phyloP scores from a whole-genome alignment of 78 protist species.

The Dictyostelium citrinum region DNA sequence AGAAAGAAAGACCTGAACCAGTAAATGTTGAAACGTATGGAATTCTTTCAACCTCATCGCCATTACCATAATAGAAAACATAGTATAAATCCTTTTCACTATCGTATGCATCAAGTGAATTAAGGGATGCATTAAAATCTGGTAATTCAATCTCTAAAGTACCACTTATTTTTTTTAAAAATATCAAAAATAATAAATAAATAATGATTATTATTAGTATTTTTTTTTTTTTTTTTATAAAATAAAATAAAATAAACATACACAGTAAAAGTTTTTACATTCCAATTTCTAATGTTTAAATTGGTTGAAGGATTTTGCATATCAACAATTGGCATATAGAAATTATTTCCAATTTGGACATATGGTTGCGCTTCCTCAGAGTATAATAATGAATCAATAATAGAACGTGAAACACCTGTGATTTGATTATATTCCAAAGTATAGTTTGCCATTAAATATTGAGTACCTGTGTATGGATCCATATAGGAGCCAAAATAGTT shows the following conservation, averaged over 20 bases:
- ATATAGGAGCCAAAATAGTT: not conserved
- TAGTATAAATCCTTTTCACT: not conserved
- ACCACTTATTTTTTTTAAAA: too few relatives aligned
- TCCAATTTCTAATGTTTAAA: not conserved
- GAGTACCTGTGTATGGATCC: not conserved
- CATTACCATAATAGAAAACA: not conserved
- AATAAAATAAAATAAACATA: not conserved
- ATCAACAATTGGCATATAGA: not conserved
- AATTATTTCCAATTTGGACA: not conserved
- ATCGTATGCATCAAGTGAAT: not conserved
- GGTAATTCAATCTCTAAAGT: not conserved
- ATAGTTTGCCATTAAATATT: not conserved
- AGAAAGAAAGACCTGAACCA: not conserved
- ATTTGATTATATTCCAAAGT: too few relatives aligned
- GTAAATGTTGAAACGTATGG: not conserved
- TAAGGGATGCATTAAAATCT: not conserved
- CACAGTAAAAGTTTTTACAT: not conserved
- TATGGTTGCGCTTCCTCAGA: not conserved
- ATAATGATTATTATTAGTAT: too few relatives aligned
- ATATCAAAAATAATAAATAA: too few relatives aligned
- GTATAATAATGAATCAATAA: not conserved
- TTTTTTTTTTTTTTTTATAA: too few relatives aligned
- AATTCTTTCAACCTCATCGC: not conserved
- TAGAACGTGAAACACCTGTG: not conserved
- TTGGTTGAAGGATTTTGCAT: not conserved